Evolutionary conservation across 1,284 basidiomycete genomes (phyloP).

Genomic region (Ustilago vetiveriae): DNA sequence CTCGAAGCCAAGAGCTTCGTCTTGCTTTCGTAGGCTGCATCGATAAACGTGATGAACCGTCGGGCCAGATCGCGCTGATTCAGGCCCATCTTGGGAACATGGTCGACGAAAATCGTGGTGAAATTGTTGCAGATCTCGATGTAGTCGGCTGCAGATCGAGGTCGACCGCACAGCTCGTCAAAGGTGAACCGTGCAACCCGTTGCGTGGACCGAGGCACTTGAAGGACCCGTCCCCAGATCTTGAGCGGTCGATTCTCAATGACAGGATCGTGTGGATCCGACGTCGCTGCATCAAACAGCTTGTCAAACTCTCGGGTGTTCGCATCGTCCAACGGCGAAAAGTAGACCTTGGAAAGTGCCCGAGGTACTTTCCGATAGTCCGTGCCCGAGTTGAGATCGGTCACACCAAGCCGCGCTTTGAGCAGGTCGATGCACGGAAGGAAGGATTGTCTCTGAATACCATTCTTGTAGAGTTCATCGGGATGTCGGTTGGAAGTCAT

Average conservation of each 20-base stretch:
- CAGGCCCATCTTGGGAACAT: slow-evolving; percentile 86
- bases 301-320: slow-evolving; percentile 80
- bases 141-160: slow-evolving; percentile 93
- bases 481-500: slow-evolving; percentile 99
- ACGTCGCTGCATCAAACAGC: slow-evolving; percentile 79
- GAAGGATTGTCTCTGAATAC: slow-evolving; percentile 96
- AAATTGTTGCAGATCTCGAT: slow-evolving; percentile 90
- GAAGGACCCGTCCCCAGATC: slow-evolving; percentile 87
- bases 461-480: slow-evolving; percentile 97
- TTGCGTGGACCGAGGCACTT: slow-evolving; percentile 72
- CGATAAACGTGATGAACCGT: slow-evolving; percentile 96
- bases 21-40: slow-evolving; percentile 73
- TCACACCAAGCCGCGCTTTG: slow-evolving; percentile 84
- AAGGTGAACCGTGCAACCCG: slow-evolving; percentile 88
- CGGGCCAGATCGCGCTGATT: slow-evolving; percentile 85
- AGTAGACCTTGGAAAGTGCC: slow-evolving; percentile 86
- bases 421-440: slow-evolving; percentile 93
- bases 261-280: slow-evolving; percentile 72
- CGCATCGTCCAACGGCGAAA: slow-evolving; percentile 77
- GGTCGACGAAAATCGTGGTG: slow-evolving; percentile 84
- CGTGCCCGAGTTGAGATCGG: slow-evolving; percentile 92
- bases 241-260: slow-evolving; percentile 75
- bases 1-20: slow-evolving; percentile 56
- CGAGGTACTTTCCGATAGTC: slow-evolving; percentile 71
- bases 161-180: slow-evolving; percentile 84